phyloP scores from a whole-genome alignment of 2,329 filamentous ascomycete genomes.

The Pyrenophora tritici-repentis region DNA sequence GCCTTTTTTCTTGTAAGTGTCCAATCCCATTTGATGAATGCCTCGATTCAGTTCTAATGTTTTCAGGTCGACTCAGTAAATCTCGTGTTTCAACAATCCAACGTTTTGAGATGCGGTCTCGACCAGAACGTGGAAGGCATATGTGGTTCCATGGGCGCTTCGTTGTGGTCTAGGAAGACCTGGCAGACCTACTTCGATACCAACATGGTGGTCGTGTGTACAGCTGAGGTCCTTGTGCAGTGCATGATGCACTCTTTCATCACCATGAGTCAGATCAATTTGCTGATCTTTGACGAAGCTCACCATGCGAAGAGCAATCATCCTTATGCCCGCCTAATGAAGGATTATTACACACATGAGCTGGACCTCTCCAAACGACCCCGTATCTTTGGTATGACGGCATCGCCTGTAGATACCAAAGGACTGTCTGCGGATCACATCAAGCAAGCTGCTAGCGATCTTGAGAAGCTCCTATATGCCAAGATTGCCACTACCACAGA shows the following conservation, averaged over 20 bases:
- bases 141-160: conserved; percentile 69
- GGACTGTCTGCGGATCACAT: conserved; percentile 61
- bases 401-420: conserved; percentile 87
- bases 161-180: conserved; percentile 64
- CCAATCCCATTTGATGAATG: too few species aligned
- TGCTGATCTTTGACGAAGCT: conserved; percentile 93
- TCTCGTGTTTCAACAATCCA: conserved; percentile 86
- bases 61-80: conserved; percentile 79
- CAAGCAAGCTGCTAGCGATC: conserved; percentile 67
- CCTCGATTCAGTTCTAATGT: conserved; percentile 2
- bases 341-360: conserved; percentile 73
- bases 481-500: conserved; percentile 79
- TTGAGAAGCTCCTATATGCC: conserved; percentile 78
- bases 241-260: conserved; percentile 81
- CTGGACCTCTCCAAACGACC: conserved; percentile 60
- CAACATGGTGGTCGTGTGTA: conserved; percentile 89
- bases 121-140: conserved; percentile 75
- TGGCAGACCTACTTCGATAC: conserved; percentile 64
- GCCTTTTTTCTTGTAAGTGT: conserved; percentile 78
- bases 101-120: conserved; percentile 80
- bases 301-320: conserved; percentile 96
- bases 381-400: conserved; percentile 93
- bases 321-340: conserved; percentile 85
- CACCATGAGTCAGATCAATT: conserved; percentile 79
- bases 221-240: conserved; percentile 81